Evolutionary conservation across 2,329 filamentous ascomycete genomes (phyloP).

Genomic region (Simplicillium sp.): DNA sequence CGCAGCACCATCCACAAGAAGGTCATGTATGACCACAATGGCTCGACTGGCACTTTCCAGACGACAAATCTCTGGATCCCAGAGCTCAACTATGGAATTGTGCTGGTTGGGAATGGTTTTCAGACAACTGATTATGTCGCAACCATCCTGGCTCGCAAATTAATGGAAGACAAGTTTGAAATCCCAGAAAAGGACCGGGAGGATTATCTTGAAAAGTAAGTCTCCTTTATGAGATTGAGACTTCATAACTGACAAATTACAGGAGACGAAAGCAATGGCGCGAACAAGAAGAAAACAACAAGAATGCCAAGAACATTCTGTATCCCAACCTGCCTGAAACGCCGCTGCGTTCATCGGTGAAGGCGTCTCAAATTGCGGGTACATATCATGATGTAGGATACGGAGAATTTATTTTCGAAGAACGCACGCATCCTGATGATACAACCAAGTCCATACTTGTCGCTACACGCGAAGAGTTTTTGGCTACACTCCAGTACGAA

Average conservation of each 20-base stretch:
- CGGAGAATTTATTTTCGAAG: conserved; percentile 2
- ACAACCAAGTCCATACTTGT: conserved; percentile 1
- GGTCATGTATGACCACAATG: conserved; percentile 1
- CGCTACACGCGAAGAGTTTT: conserved; percentile 2
- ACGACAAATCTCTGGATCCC: neutral
- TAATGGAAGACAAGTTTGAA: conserved; percentile 4
- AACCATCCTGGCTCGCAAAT: neutral
- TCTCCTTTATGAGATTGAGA: neutral
- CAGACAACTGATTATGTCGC: neutral
- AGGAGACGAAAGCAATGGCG: neutral
- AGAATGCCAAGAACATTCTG: neutral
- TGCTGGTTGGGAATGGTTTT: neutral
- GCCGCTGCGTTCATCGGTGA: neutral
- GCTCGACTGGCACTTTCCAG: conserved; percentile 1
- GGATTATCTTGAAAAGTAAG: conserved; percentile 1
- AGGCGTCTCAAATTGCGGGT: conserved; percentile 1
- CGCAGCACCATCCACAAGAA: neutral
- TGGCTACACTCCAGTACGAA: neutral
- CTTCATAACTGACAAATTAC: neutral
- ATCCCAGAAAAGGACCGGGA: neutral
- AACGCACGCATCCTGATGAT: neutral
- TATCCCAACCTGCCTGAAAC: conserved; percentile 4
- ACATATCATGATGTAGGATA: conserved; percentile 5
- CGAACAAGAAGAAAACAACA: neutral
- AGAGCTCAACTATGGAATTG: conserved; percentile 1